Evolutionary conservation across 208 protist species (phyloP).

Genomic region (Trypanosoma congolense): DNA sequence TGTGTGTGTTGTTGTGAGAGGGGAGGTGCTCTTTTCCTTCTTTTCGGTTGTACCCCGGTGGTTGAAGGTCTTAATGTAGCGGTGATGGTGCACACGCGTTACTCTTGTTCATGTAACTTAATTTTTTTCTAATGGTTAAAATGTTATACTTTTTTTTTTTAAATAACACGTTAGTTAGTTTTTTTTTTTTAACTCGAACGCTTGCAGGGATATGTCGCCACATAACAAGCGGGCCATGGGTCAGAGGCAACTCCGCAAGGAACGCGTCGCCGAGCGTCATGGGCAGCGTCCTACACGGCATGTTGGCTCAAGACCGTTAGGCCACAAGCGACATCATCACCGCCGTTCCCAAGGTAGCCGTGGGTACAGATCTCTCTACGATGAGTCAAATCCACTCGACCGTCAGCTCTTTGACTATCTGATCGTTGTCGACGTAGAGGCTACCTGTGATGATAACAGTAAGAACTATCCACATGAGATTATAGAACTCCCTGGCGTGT

Average conservation of each 20-base stretch:
- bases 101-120: too few species aligned
- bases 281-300: conserved; percentile 3
- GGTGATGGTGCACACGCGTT: too few species aligned
- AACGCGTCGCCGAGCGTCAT: conserved; percentile 20
- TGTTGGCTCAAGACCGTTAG: not conserved
- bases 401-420: conserved; percentile 90
- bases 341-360: conserved; percentile 19
- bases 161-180: conserved; percentile 1
- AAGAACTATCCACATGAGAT: conserved; percentile 88
- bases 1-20: too few species aligned
- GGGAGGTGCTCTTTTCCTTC: too few species aligned
- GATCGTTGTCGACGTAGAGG: conserved; percentile 90
- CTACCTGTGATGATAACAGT: conserved; percentile 75
- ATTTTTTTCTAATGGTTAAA: too few species aligned
- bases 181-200: not conserved
- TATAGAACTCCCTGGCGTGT: conserved; percentile 92
- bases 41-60: too few species aligned
- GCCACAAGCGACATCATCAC: conserved; percentile 13
- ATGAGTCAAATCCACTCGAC: conserved; percentile 62
- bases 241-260: conserved; percentile 36
- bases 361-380: conserved; percentile 32
- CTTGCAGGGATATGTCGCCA: conserved; percentile 14
- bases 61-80: too few species aligned
- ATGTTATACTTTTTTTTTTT: conserved; percentile 7
- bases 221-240: conserved; percentile 83